Evolutionary conservation across 352 stramenopile genomes (phyloP).

Genomic region (Phytophthora foliorum): DNA sequence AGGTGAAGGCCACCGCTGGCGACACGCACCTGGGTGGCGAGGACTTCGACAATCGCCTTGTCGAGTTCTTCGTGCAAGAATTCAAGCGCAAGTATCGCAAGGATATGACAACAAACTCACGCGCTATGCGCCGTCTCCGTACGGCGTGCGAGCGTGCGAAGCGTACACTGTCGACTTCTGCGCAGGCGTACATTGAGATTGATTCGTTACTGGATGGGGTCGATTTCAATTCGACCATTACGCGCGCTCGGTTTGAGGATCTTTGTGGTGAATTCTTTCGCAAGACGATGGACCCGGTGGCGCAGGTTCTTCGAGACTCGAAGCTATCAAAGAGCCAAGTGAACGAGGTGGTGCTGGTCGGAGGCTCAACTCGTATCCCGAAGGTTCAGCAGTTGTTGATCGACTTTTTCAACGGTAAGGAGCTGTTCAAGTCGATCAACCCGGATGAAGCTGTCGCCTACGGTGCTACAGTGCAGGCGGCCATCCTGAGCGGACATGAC

Average conservation of each 20-base stretch:
- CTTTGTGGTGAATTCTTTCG: constrained; percentile 91
- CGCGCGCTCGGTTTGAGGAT: constrained; percentile 92
- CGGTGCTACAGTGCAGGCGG: constrained; percentile 75
- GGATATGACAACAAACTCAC: constrained; percentile 89
- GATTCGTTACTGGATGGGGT: constrained; percentile 94
- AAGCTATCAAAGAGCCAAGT: constrained; percentile 88
- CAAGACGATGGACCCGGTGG: constrained; percentile 89
- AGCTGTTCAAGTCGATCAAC: constrained; percentile 84
- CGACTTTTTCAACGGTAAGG: constrained; percentile 68
- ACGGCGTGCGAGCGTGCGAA: constrained; percentile 96
- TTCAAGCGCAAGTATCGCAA: constrained; percentile 94
- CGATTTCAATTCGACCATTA: constrained; percentile 95
- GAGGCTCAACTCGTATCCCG: constrained; percentile 80
- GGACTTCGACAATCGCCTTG: constrained; percentile 96
- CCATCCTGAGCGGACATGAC: constrained; percentile 61
- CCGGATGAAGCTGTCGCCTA: constrained; percentile 86
- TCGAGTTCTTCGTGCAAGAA: constrained; percentile 94
- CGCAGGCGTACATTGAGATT: constrained; percentile 96
- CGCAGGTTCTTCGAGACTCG: constrained; percentile 88
- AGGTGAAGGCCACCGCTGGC: constrained; percentile 96
- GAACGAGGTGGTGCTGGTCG: constrained; percentile 84
- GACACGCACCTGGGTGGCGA: constrained; percentile 95
- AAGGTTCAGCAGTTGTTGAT: constrained; percentile 67
- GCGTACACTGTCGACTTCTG: constrained; percentile 94
- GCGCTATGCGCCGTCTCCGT: constrained; percentile 92